phyloP scores from a whole-genome alignment of 1,284 basidiomycete species.

The Tylopilus orsonianus region DNA sequence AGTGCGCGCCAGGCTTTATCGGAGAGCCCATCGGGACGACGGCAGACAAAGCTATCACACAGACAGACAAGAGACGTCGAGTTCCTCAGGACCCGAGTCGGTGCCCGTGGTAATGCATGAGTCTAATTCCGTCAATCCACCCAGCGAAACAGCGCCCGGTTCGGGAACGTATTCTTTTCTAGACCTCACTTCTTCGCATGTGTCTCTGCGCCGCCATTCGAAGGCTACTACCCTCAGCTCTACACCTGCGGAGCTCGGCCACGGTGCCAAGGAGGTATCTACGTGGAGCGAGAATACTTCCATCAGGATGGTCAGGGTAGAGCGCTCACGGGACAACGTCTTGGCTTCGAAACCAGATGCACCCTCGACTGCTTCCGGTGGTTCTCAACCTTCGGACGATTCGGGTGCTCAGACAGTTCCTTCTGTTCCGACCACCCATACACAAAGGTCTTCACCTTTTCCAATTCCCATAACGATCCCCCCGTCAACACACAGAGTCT shows the following conservation, averaged over 20 bases:
- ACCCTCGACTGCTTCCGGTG: conserved; percentile 33
- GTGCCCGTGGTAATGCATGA: conserved; percentile 36
- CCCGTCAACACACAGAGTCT: conserved; percentile 33
- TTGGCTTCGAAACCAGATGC: conserved; percentile 29
- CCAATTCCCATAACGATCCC: conserved; percentile 46
- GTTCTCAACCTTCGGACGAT: conserved; percentile 31
- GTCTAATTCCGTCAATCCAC: conserved; percentile 25
- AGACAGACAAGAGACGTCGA: conserved; percentile 23
- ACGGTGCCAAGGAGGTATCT: conserved; percentile 11
- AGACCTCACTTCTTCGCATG: conserved; percentile 52
- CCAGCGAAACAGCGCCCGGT: conserved; percentile 30
- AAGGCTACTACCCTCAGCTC: conserved; percentile 32
- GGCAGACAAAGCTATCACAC: conserved; percentile 21
- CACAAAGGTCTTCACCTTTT: conserved; percentile 36
- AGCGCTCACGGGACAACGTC: conserved; percentile 17
- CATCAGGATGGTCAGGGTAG: conserved; percentile 14
- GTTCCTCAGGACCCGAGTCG: conserved; percentile 31
- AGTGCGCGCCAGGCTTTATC: conserved; percentile 33
- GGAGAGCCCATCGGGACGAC: conserved; percentile 32
- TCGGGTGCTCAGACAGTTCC: conserved; percentile 23
- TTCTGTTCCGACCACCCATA: conserved; percentile 28
- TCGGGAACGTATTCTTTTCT: conserved; percentile 53
- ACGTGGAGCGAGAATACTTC: conserved; percentile 21
- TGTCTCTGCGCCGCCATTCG: conserved; percentile 41
- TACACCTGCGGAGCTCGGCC: conserved; percentile 29